Evolutionary conservation across 192 early-diverging fungal genomes (phyloP).

Genomic region (Podila horticola): DNA sequence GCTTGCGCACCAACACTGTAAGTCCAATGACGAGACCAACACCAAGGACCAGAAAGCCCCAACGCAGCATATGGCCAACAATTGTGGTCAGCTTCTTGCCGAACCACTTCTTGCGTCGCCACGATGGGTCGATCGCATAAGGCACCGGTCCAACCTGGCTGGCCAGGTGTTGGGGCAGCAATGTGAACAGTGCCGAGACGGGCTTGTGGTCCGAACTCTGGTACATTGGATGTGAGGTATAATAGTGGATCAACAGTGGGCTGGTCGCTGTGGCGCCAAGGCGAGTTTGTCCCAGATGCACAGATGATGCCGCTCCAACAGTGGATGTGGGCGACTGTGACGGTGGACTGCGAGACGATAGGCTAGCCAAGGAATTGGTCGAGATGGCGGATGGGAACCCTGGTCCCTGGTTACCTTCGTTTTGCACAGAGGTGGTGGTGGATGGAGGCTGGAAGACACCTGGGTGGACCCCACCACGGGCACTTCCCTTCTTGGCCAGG

Average conservation of each 20-base stretch:
- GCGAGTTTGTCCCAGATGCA: not conserved
- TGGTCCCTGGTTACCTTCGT: not conserved
- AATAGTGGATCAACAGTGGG: constrained; percentile 42
- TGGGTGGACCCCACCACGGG: constrained; percentile 12
- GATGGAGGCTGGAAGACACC: constrained; percentile 23
- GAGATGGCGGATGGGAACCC: constrained; percentile 5
- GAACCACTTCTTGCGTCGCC: constrained; percentile 32
- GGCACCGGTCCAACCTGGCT: constrained; percentile 12
- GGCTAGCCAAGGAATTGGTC: constrained; percentile 5
- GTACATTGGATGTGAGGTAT: constrained; percentile 52
- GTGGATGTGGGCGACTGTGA: constrained; percentile 28
- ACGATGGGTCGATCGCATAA: constrained; percentile 34
- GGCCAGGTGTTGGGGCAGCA: constrained; percentile 34
- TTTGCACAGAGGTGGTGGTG: not conserved
- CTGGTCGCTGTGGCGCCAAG: constrained; percentile 6
- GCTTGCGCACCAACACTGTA: constrained; percentile 17
- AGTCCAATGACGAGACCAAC: constrained; percentile 13
- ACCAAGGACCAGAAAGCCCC: constrained; percentile 38
- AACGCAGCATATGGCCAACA: constrained; percentile 38
- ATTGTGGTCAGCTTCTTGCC: constrained; percentile 46
- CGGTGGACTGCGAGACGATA: constrained; percentile 16
- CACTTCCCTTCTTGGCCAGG: constrained; percentile 29
- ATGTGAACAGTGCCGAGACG: constrained; percentile 49
- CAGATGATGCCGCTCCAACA: not conserved
- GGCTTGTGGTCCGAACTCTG: constrained; percentile 55